Percentiles rank a stretch among this genome's conserved stretches.
Evolutionary conservation across 192 early-diverging fungal species (phyloP).

Genomic region (Rhizophagus sp.): DNA sequence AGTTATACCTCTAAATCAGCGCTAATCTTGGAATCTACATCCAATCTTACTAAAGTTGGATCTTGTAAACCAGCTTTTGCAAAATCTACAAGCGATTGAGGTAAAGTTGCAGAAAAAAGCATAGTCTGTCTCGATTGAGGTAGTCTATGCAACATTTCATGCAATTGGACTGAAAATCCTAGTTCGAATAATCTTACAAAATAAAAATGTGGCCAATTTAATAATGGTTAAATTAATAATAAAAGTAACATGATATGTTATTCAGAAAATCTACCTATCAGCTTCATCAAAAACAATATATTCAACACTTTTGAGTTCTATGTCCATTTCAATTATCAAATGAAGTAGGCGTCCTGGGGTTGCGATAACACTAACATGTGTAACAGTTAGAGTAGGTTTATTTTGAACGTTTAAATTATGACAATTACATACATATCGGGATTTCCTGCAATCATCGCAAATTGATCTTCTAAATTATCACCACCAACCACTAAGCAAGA

Average conservation of each 20-base stretch:
- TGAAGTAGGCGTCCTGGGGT: conserved; percentile 85
- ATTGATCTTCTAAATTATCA: conserved; percentile 96
- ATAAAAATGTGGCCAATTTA: not conserved
- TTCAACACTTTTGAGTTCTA: conserved; percentile 86
- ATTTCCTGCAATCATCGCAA: conserved; percentile 87
- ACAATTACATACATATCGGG: conserved; percentile 77
- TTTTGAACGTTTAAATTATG: not conserved
- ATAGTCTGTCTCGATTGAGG: conserved; percentile 87
- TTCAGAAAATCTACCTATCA: conserved; percentile 66
- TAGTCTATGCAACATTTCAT: conserved; percentile 85
- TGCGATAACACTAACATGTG: conserved; percentile 63
- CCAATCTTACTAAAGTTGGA: conserved; percentile 89
- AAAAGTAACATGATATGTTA: not conserved
- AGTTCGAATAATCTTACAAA: conserved; percentile 82
- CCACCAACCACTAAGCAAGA: conserved; percentile 91
- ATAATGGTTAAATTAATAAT: not conserved
- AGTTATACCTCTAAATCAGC: conserved; percentile 80
- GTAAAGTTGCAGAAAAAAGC: conserved; percentile 95
- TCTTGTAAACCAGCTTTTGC: conserved; percentile 95
- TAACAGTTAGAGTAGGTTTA: not conserved
- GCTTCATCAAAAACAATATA: conserved; percentile 99
- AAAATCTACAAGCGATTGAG: conserved; percentile 92
- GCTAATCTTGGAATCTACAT: conserved; percentile 94
- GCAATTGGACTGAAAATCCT: conserved; percentile 93
- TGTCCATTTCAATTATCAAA: conserved; percentile 87